phyloP scores from a whole-genome alignment of 768 basidiomycete genomes.

The Collybia sordida region DNA sequence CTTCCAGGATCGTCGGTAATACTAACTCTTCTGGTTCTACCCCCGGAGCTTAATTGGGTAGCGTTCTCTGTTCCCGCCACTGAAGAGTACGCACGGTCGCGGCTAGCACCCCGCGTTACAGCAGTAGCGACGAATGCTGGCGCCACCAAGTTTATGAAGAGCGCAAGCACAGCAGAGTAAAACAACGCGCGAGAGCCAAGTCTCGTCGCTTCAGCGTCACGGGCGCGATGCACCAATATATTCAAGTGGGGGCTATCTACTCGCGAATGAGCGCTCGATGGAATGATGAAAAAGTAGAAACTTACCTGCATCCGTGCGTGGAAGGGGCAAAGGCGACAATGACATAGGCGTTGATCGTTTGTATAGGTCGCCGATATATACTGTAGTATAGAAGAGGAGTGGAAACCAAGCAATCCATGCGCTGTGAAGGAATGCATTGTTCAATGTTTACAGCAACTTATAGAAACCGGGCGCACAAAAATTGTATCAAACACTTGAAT shows the following conservation, averaged over 20 bases:
- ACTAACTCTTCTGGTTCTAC: slow-evolving; percentile 4
- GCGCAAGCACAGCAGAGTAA: slow-evolving; percentile 67
- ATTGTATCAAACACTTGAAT: too few relatives aligned
- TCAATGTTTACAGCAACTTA: not conserved
- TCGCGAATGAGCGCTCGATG: too few relatives aligned
- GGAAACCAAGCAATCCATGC: slow-evolving; percentile 94
- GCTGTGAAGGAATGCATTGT: not conserved
- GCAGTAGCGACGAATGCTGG: slow-evolving; percentile 57
- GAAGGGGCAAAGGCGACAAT: slow-evolving; percentile 13
- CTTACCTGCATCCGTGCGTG: too few relatives aligned
- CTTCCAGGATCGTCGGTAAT: not conserved
- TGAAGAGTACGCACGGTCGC: not conserved
- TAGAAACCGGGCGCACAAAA: too few relatives aligned
- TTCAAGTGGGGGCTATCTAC: slow-evolving; percentile 13
- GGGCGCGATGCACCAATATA: slow-evolving; percentile 5
- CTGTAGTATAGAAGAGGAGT: slow-evolving; percentile 81
- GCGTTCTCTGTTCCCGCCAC: not conserved
- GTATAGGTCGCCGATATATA: slow-evolving; percentile 89
- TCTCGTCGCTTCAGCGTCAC: slow-evolving; percentile 73
- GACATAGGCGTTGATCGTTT: slow-evolving; percentile 41
- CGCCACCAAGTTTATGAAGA: slow-evolving; percentile 65
- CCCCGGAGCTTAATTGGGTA: slow-evolving; percentile 8
- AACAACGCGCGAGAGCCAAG: slow-evolving; percentile 85
- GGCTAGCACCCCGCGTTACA: slow-evolving; percentile 3
- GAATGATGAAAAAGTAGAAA: too few relatives aligned